Evolutionary conservation across 139 green algal genomes (phyloP), one percentile per base, ranked within the genome.

Genomic region (Gonium pectorale): DNA sequence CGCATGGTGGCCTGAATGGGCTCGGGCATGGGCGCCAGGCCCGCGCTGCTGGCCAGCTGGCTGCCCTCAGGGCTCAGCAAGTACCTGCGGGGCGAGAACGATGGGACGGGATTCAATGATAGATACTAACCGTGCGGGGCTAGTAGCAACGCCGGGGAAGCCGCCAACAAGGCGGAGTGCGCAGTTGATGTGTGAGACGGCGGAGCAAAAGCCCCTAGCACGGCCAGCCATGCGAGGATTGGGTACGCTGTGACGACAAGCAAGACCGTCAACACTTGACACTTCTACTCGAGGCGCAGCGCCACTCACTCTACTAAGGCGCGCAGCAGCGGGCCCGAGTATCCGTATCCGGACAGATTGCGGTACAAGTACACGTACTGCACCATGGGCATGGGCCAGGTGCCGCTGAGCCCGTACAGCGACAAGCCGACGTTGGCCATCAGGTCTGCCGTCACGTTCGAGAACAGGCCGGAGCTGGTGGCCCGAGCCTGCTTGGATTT

Each of bases 371-470:
- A 46, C 5, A 82, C 21, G 40, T 71, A 82, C 74, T 82, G 74
- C 35, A 82, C 41, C 59, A 82, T 62, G n/a, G 74, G 74, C 40
- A 82, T 71, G 41, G 74, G 74, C 74, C 74, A 82, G 11, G 40
- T 60, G 59, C n/a, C 41, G 38, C 5, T 7, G 17, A 33, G 8
- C 59, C 59, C 59, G 74, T 82, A 82, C 56, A 68, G 38, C 17
- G 15, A n/a, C 19, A 22, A 33, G 29, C 21, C 31, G 2, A 60
- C 9, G 6, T n/a, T 41, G 9, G 13, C 5, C n/a, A 2, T 24
- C 21, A 82, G 3, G 59, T 82, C 54, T 17, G 29, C 29, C 4
- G 54, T 60, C 6, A 24, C 22, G 38, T 60, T 22, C 59, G 19
- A 31, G 38, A 72, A 80, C 11, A 80, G 41, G 4, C 0, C 24